Base-by-base conservation (phyloP, 78 protist species). In the Dictyostelium intermedium region DNA sequence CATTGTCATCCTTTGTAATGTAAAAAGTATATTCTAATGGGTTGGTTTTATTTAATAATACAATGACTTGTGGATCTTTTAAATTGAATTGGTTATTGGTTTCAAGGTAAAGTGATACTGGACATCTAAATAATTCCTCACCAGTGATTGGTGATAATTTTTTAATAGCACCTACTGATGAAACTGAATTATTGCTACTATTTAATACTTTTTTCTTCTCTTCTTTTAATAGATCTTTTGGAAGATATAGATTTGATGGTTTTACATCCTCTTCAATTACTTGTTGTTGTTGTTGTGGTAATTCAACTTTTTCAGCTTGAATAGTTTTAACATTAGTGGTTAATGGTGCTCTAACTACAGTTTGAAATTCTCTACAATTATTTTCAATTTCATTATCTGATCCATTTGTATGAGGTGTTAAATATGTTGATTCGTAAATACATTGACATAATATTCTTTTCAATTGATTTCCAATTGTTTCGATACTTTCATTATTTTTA, bases 71-170 rank as follows among this genome's bases (percentile, higher is more conserved):
- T 25, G 85, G 18, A 47, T 80, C 85, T 70, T 89, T 80, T 5
- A 89, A 27, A 47, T 89, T 79, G 39, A 89, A 89, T 50, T 63
- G 41, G 13, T 41, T 16, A 23, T 66, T 32, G 3, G 79, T 43
- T 80, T 89, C 94, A 0, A 89, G 32, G 34, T 89, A 89, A n/a
- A 89, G 56, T 66, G 85, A 78, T 10, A 45, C 85, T 8, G 18
- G 23, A 69, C 34, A 39, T 16, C 30, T n/a, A 25, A 47, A 80
- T 39, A 35, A 37, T 60, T 82, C 63, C 32, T 82, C 37, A 60
- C 78, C 76, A 23, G 85, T 50, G 1, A 80, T 53, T 50, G 85
- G 63, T 37, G 34, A 9, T 27, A 34, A 45, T 16, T n/a, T 37
- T 43, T 27, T 32, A 73, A 35, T 35, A 9, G 74, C n/a, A n/a